Conservation (phyloP, 2,329 filamentous ascomycete genomes). For the Colletotrichum noveboracense region DNA sequence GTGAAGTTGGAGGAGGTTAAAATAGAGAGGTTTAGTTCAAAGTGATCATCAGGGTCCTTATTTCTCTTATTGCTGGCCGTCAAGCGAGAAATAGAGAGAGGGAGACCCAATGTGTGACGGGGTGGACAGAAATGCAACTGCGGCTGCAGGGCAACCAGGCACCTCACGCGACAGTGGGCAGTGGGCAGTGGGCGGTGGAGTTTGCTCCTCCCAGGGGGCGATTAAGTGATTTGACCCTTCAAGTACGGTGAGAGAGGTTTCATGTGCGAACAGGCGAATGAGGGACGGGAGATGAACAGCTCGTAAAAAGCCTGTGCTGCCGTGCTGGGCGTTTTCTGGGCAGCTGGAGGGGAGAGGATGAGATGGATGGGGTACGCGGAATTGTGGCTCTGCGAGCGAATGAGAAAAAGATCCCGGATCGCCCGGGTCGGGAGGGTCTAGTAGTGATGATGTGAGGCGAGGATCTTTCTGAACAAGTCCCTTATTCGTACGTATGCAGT, state of each 20-base stretch:
- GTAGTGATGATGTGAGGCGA: constrained; percentile 7
- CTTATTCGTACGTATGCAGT: neutral
- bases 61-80: neutral
- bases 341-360: neutral
- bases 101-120: neutral
- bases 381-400: constrained; percentile 13
- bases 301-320: neutral
- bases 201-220: neutral
- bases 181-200: neutral
- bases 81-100: neutral
- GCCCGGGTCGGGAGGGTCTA: constrained; percentile 1
- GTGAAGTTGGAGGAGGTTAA: neutral
- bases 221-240: neutral
- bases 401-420: constrained; percentile 4
- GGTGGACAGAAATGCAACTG: neutral
- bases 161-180: neutral
- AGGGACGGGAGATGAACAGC: constrained; percentile 6
- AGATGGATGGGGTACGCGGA: constrained; percentile 5
- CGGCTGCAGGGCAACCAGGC: neutral
- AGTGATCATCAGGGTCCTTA: neutral
- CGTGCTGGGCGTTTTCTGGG: constrained; percentile 11
- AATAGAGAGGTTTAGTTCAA: neutral
- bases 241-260: neutral
- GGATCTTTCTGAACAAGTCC: neutral
- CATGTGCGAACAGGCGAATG: neutral